phyloP scores from a whole-genome alignment of 2,329 filamentous ascomycete genomes.

The Neonectria coccinea region DNA sequence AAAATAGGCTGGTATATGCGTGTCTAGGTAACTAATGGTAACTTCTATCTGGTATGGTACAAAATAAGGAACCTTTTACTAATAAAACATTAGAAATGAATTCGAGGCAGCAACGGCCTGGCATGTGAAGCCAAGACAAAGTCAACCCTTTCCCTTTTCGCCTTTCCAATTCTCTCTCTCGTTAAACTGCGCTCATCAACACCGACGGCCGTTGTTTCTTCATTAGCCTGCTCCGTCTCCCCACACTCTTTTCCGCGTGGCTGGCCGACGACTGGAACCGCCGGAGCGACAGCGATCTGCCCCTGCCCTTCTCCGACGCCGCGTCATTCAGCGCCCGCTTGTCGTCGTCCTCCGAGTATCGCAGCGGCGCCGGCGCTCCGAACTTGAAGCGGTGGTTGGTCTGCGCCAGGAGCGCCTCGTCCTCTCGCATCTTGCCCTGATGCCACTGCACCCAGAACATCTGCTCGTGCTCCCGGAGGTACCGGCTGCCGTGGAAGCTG shows the following conservation, averaged over 20 bases:
- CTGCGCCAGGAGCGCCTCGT: slow-evolving; percentile 11
- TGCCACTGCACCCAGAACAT: slow-evolving; percentile 41
- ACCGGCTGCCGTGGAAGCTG: slow-evolving; percentile 37
- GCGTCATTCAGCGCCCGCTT: slow-evolving; percentile 1
- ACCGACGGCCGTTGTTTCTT: slow-evolving; percentile 13
- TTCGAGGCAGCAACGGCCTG: not conserved
- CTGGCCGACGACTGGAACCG: slow-evolving; percentile 2
- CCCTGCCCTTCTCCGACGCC: slow-evolving; percentile 11
- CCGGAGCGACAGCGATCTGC: slow-evolving; percentile 1
- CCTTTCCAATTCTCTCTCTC: slow-evolving; percentile 5
- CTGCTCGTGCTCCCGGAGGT: slow-evolving; percentile 36
- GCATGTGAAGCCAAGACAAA: not conserved
- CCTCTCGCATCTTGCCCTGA: slow-evolving; percentile 23
- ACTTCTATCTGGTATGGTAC: not conserved
- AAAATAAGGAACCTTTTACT: slow-evolving; percentile 9
- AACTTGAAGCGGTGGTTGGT: slow-evolving; percentile 28
- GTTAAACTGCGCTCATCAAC: slow-evolving; percentile 14
- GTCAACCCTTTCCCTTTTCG: not conserved
- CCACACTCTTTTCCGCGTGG: slow-evolving; percentile 18
- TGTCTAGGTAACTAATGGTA: not conserved
- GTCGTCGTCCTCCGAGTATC: slow-evolving; percentile 26
- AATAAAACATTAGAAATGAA: not conserved
- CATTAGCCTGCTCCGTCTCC: slow-evolving; percentile 17
- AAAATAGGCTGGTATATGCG: not conserved
- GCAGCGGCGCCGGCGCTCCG: slow-evolving; percentile 25